phyloP scores from a whole-genome alignment of 2,329 filamentous ascomycete genomes.

The Beauveria brongniartii region DNA sequence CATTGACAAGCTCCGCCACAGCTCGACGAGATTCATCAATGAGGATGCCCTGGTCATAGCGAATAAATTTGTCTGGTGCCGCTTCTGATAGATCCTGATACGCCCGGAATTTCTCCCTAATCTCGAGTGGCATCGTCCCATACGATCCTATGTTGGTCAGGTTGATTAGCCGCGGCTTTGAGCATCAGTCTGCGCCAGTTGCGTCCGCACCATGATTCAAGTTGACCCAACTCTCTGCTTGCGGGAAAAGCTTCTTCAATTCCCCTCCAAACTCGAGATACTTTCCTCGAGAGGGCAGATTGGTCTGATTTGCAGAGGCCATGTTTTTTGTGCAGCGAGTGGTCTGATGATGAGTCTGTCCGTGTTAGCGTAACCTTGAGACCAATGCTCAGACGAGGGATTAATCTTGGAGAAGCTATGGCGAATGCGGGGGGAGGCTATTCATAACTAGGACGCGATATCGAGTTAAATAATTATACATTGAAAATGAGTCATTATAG shows the following conservation, averaged over 20 bases:
- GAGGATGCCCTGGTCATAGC: conserved; percentile 53
- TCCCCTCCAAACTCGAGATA: conserved; percentile 9
- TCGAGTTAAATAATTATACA: not conserved
- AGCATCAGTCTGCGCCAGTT: not conserved
- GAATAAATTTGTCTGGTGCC: conserved; percentile 67
- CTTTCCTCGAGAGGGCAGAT: not conserved
- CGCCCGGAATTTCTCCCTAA: conserved; percentile 51
- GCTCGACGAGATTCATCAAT: conserved; percentile 58
- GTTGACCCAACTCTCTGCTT: conserved; percentile 1
- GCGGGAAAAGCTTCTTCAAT: conserved; percentile 4
- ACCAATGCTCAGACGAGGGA: not conserved
- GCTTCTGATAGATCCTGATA: conserved; percentile 62
- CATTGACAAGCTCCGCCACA: conserved; percentile 59
- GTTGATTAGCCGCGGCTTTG: not conserved
- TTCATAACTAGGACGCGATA: not conserved
- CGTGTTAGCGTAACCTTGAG: not conserved
- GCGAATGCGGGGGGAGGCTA: not conserved
- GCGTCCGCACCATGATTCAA: conserved; percentile 9
- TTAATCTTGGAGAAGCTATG: not conserved
- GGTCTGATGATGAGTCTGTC: not conserved
- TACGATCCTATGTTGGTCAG: conserved; percentile 54
- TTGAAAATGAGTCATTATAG: not conserved
- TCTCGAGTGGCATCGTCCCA: conserved; percentile 59
- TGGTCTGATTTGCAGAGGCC: not conserved
- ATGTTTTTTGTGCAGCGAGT: not conserved